phyloP scores from a whole-genome alignment of 2,329 filamentous ascomycete genomes.

The Diaporthe nobilis region DNA sequence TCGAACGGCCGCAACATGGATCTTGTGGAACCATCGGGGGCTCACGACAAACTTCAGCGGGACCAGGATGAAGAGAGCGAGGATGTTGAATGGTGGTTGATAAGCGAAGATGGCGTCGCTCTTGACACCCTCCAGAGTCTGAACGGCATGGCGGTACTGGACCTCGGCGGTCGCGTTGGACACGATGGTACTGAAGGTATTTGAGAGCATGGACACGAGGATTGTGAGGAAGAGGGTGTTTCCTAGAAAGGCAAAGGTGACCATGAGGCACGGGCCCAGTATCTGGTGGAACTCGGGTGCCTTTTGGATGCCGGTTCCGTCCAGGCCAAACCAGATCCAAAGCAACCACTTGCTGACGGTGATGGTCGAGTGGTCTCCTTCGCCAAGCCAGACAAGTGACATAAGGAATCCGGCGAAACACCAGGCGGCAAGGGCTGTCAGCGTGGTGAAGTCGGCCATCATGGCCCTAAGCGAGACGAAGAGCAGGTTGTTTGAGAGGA shows the following conservation, averaged over 20 bases:
- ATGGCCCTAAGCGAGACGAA: constrained; percentile 86
- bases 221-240: constrained; percentile 93
- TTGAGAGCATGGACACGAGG: constrained; percentile 87
- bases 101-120: constrained; percentile 87
- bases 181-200: constrained; percentile 85
- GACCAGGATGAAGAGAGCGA: constrained; percentile 80
- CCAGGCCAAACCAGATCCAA: constrained; percentile 92
- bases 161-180: constrained; percentile 85
- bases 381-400: constrained; percentile 83
- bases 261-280: constrained; percentile 84
- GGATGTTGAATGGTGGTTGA: constrained; percentile 85
- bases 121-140: constrained; percentile 89
- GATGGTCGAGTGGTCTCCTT: constrained; percentile 72
- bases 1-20: constrained; percentile 83
- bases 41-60: constrained; percentile 84
- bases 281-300: constrained; percentile 82
- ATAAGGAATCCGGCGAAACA: constrained; percentile 85
- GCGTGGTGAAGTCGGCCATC: constrained; percentile 87
- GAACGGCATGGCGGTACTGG: constrained; percentile 83
- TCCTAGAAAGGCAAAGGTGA: constrained; percentile 86
- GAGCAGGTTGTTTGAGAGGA: constrained; percentile 87
- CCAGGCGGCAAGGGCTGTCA: constrained; percentile 83
- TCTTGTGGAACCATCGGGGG: constrained; percentile 92
- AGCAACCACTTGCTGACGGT: constrained; percentile 93
- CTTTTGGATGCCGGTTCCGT: constrained; percentile 75